phyloP scores from a whole-genome alignment of 2,329 filamentous ascomycete genomes.

The Tympanopsis confertula region DNA sequence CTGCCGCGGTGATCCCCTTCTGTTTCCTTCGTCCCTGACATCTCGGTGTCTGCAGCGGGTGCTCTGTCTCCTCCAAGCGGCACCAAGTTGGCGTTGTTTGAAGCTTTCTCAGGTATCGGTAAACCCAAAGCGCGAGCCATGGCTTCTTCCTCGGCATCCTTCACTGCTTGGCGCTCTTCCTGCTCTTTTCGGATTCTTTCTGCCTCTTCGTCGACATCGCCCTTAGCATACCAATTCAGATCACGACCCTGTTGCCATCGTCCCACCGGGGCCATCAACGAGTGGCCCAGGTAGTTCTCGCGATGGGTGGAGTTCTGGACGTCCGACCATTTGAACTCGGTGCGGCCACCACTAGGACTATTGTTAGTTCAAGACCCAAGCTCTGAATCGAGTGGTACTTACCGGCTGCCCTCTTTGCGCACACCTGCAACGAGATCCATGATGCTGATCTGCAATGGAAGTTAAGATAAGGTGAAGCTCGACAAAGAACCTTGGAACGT shows the following conservation, averaged over 20 bases:
- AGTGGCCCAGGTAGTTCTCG: constrained; percentile 56
- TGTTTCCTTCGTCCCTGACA: not conserved
- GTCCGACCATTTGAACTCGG: constrained; percentile 58
- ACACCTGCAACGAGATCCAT: constrained; percentile 60
- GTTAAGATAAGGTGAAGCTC: too few relatives aligned
- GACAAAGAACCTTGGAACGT: too few relatives aligned
- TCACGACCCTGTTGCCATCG: constrained; percentile 58
- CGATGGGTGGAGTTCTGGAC: constrained; percentile 52
- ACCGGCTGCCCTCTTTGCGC: constrained; percentile 56
- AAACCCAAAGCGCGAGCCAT: not conserved
- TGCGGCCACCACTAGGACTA: constrained; percentile 41
- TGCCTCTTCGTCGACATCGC: constrained; percentile 14
- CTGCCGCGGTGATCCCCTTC: not conserved
- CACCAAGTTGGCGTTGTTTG: not conserved
- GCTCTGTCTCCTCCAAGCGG: not conserved
- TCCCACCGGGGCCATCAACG: constrained; percentile 63
- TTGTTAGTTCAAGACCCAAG: constrained; percentile 4
- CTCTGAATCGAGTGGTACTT: constrained; percentile 7
- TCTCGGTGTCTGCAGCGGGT: not conserved
- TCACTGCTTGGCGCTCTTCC: constrained; percentile 11
- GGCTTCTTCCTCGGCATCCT: constrained; percentile 3
- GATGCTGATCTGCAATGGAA: too few relatives aligned
- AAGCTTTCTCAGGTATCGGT: not conserved
- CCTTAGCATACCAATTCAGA: constrained; percentile 46
- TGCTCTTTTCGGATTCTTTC: constrained; percentile 4